Evolutionary conservation across 164 flowering plant species (phyloP).

Genomic region (Berberis thunbergii): DNA sequence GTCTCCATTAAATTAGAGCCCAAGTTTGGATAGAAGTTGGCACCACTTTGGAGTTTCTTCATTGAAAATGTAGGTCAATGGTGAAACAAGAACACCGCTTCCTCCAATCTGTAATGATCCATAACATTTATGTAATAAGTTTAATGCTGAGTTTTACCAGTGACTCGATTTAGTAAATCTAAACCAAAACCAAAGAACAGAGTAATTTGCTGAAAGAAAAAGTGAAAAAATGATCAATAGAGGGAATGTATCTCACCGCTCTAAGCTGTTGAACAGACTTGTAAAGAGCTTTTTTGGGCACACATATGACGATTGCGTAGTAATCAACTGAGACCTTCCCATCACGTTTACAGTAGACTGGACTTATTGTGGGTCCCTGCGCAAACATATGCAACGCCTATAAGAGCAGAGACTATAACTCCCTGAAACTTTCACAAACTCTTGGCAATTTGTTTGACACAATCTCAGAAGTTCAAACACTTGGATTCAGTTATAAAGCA

Average conservation of each 20-base stretch:
- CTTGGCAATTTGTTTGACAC: too few relatives aligned
- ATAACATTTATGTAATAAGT: neutral
- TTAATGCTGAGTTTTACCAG: too few relatives aligned
- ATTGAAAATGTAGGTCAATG: slow-evolving; percentile 89
- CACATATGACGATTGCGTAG: slow-evolving; percentile 83
- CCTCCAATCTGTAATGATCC: slow-evolving; percentile 72
- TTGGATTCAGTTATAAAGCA: too few relatives aligned
- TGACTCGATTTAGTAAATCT: too few relatives aligned
- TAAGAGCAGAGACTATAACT: too few relatives aligned
- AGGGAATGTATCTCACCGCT: slow-evolving; percentile 41
- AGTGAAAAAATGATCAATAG: too few relatives aligned
- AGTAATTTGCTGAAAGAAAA: too few relatives aligned
- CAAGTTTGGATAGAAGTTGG: slow-evolving; percentile 52
- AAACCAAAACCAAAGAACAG: too few relatives aligned
- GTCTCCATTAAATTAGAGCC: slow-evolving; percentile 21
- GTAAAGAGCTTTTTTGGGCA: slow-evolving; percentile 81
- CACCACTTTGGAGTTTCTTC: slow-evolving; percentile 94
- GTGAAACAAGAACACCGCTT: slow-evolving; percentile 86
- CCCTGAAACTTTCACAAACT: too few relatives aligned
- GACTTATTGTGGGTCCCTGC: slow-evolving; percentile 94
- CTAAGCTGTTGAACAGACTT: slow-evolving; percentile 82
- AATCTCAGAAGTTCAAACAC: too few relatives aligned
- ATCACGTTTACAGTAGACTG: slow-evolving; percentile 67
- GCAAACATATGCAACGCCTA: too few relatives aligned
- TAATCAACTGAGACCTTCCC: slow-evolving; percentile 56